Evolutionary conservation across 495 filamentous ascomycete species (phyloP).

Genomic region (Parathielavia hyrcaniae): DNA sequence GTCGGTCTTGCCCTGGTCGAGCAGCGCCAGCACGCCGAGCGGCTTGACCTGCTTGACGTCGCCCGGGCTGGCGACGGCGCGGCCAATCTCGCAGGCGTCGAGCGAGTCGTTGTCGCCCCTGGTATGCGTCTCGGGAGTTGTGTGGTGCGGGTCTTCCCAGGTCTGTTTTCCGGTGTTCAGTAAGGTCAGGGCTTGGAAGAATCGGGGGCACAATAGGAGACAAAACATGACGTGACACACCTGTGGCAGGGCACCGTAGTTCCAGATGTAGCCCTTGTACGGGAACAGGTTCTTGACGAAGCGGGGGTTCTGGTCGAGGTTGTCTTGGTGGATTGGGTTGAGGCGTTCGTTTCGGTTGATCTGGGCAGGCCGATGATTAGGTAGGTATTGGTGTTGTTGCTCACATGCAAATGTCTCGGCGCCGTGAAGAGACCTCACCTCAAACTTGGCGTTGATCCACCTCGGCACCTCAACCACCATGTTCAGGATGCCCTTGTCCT

Average conservation of each 20-base stretch:
- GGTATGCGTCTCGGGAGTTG: constrained; percentile 1
- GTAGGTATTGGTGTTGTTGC: not conserved
- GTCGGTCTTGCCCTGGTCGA: constrained; percentile 34
- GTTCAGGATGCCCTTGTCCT: constrained; percentile 22
- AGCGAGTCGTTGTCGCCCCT: constrained; percentile 28
- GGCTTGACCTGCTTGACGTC: constrained; percentile 27
- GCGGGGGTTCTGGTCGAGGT: constrained; percentile 9
- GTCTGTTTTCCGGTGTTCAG: too few relatives aligned
- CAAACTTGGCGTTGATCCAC: constrained; percentile 30
- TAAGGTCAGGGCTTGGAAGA: too few relatives aligned
- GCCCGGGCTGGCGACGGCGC: constrained; percentile 6
- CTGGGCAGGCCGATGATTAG: constrained; percentile 16
- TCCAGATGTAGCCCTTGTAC: constrained; percentile 29
- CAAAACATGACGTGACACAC: not conserved
- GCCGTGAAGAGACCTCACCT: constrained; percentile 11
- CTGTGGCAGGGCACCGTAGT: constrained; percentile 28
- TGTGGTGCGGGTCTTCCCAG: constrained; percentile 23
- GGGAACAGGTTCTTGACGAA: constrained; percentile 24
- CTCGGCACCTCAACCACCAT: constrained; percentile 32
- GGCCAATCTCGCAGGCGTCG: constrained; percentile 24
- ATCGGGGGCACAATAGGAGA: not conserved
- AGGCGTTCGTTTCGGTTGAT: constrained; percentile 20
- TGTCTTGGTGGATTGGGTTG: constrained; percentile 28
- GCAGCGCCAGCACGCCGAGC: constrained; percentile 30
- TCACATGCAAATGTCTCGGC: not conserved